Conservation (phyloP, 345 rosid species). For the Eucalyptus marginata region DNA sequence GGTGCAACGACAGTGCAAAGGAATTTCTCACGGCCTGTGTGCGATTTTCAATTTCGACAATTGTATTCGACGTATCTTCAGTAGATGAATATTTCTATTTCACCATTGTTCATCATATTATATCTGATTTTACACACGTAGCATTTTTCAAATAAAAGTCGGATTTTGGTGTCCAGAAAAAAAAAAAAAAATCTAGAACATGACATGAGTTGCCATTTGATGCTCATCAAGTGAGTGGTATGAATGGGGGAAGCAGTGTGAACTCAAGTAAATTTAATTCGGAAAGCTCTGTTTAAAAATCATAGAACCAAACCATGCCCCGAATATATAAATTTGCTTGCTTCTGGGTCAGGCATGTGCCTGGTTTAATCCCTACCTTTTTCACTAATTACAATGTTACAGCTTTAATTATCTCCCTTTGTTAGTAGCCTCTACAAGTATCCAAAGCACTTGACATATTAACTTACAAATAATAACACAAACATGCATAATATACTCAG, state of each 20-base stretch:
- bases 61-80: background rate
- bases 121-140: background rate
- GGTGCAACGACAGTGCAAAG: background rate
- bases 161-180: too few species aligned
- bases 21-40: background rate
- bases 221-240: background rate
- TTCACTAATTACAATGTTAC: background rate
- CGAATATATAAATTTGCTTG: background rate
- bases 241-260: background rate
- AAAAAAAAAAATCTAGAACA: background rate
- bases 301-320: background rate
- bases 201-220: background rate
- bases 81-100: too few species aligned
- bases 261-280: background rate
- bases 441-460: background rate
- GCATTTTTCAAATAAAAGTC: background rate
- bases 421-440: background rate
- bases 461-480: background rate
- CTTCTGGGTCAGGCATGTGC: background rate
- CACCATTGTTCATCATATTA: background rate
- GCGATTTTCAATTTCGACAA: fast-evolving
- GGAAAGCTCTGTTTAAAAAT: background rate
- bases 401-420: background rate
- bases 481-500: background rate
- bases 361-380: background rate